Evolutionary conservation across 345 rosid genomes (phyloP), one percentile per base, ranked within the genome.

Genomic region (Melastoma malabathricum): DNA sequence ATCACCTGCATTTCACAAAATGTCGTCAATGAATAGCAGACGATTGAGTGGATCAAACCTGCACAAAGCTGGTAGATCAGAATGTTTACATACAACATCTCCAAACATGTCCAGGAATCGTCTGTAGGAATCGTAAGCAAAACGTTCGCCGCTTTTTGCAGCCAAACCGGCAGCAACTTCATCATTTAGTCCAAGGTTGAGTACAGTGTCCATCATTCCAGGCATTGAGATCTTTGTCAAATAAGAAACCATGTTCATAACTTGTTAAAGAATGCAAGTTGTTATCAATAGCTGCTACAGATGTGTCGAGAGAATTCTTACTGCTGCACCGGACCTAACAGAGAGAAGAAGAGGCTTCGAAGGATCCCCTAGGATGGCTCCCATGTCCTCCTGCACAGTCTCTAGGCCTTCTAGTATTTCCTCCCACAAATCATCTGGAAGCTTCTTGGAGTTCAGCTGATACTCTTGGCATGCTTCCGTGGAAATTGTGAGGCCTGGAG

Each of bases 181-280:
- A 59, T 90, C 93, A 63, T 90, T 86, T 41, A 86, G 68, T 34
- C 98, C 98, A 29, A 90, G 86, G 74, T 90, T 90, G 48, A 90
- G 98, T 57, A 90, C 89, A n/a, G 96, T 90, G 69, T 90, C 98
- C 98, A 90, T 90, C 98, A 90, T 90, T 27, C 98, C 98, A 23
- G 96, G 98, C 96, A 86, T 90, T 17, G 96, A 90, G 10, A 90
- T 77, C 96, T 90, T 27, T 3, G 6, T 6, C 3, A 49, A 49
- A 6, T 17, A n/a, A 49, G 31, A 27, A 27, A 27, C 31, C 6
- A 27, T 27, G 31, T 27, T 27, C 31, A 27, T 27, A 27, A 10
- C 38, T 29, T 10, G 9, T 29, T 4, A 4, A 10, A 29, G 6
- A 29, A 27, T 6, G 31, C 31, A 3, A 2, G 31, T 27, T 56